A percentile compares a stretch with the other conserved stretches of the same genome.
Conservation (phyloP, 306 rosid genomes). For the Pyrus bretschneideri region DNA sequence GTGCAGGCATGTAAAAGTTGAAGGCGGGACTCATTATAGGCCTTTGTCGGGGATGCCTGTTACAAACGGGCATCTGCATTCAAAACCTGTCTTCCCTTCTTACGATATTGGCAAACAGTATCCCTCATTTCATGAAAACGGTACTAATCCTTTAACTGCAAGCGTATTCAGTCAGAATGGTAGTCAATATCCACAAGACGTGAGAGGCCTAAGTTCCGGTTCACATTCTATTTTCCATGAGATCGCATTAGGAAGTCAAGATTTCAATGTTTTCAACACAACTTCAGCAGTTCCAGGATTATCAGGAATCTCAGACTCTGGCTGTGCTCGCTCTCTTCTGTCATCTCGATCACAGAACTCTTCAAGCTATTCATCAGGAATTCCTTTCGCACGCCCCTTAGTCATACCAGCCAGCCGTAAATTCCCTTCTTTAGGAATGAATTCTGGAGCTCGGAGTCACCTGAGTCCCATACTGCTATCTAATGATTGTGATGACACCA, state of each 20-base stretch:
- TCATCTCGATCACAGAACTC: slow-evolving; percentile 80
- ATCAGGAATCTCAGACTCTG: slow-evolving; percentile 53
- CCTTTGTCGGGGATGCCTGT: slow-evolving; percentile 35
- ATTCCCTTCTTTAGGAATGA: slow-evolving; percentile 36
- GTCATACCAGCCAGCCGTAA: slow-evolving; percentile 47
- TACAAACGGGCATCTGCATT: slow-evolving; percentile 33
- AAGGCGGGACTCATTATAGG: slow-evolving; percentile 32
- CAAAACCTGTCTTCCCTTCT: slow-evolving; percentile 38
- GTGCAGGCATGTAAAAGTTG: slow-evolving; percentile 41
- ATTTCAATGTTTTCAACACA: slow-evolving; percentile 43
- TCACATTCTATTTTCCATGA: slow-evolving; percentile 34
- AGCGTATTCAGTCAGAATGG: slow-evolving; percentile 40
- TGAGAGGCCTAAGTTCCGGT: slow-evolving; percentile 21
- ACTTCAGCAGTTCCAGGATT: slow-evolving; percentile 45
- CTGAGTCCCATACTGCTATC: slow-evolving; percentile 43
- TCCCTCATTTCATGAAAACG: slow-evolving; percentile 45
- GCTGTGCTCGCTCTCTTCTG: slow-evolving; percentile 99
- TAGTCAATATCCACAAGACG: slow-evolving; percentile 28
- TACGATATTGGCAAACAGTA: slow-evolving; percentile 36
- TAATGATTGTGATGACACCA: slow-evolving; percentile 32
- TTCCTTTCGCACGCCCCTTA: slow-evolving; percentile 42
- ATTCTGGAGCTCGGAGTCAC: slow-evolving; percentile 37
- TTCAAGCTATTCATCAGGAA: slow-evolving; percentile 54
- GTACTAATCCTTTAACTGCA: slow-evolving; percentile 30
- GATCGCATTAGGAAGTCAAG: slow-evolving; percentile 46